Conservation (phyloP, 2,329 filamentous ascomycete species). For the Didymella exigua region DNA sequence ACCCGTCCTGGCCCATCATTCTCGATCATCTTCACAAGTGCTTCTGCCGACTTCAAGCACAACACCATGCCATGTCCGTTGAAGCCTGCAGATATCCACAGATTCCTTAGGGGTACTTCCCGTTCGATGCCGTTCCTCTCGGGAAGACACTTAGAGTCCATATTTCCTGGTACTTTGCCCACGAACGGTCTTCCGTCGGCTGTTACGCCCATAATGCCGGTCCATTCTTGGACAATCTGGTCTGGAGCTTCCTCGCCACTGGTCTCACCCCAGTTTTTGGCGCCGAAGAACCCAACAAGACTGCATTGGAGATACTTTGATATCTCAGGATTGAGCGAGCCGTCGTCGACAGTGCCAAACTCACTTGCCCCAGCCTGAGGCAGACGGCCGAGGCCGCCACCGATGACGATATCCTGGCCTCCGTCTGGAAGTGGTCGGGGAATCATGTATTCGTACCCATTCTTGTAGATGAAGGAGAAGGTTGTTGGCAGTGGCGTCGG, state of each 20-base stretch:
- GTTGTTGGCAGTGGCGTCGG: slow-evolving; percentile 55
- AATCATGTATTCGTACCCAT: slow-evolving; percentile 72
- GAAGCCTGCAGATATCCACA: slow-evolving; percentile 66
- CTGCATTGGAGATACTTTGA: slow-evolving; percentile 54
- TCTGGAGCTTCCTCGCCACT: slow-evolving; percentile 20
- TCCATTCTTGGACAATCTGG: slow-evolving; percentile 52
- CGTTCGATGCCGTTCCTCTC: background rate
- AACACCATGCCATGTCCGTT: slow-evolving; percentile 71
- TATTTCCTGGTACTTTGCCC: slow-evolving; percentile 49
- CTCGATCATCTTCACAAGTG: slow-evolving; percentile 61
- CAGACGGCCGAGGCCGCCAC: slow-evolving; percentile 60
- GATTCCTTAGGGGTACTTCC: slow-evolving; percentile 29
- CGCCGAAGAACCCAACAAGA: slow-evolving; percentile 59
- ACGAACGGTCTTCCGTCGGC: slow-evolving; percentile 58
- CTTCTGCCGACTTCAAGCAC: slow-evolving; percentile 65
- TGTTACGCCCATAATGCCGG: slow-evolving; percentile 60
- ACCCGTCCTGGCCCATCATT: slow-evolving; percentile 35
- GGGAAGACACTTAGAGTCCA: background rate
- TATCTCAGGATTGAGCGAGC: slow-evolving; percentile 56
- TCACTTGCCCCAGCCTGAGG: slow-evolving; percentile 53
- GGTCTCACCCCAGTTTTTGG: slow-evolving; percentile 45
- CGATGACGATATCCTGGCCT: slow-evolving; percentile 64
- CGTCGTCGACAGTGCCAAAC: slow-evolving; percentile 64
- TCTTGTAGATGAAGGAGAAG: slow-evolving; percentile 66
- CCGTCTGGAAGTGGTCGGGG: slow-evolving; percentile 51